phyloP scores from a whole-genome alignment of 2,329 filamentous ascomycete genomes.

The Penicillium polonicum region DNA sequence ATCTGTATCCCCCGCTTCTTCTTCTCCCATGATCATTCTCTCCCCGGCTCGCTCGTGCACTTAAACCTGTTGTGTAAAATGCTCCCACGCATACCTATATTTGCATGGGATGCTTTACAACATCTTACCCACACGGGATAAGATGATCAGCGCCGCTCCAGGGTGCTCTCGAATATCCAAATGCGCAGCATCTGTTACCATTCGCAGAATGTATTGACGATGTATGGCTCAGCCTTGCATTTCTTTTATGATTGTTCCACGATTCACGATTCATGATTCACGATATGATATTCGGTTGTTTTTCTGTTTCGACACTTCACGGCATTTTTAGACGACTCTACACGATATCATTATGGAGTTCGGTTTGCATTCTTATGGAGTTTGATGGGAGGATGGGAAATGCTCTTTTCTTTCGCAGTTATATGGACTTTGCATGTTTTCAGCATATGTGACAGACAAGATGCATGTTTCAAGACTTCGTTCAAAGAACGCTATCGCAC shows the following conservation, averaged over 20 bases:
- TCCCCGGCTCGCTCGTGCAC: constrained; percentile 37
- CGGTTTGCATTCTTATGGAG: constrained; percentile 11
- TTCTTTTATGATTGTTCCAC: constrained; percentile 5
- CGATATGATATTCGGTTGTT: constrained; percentile 10
- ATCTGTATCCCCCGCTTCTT: constrained; percentile 39
- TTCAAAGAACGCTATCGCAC: constrained; percentile 5
- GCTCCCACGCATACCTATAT: neutral
- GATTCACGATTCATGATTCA: constrained; percentile 9
- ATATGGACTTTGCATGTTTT: constrained; percentile 11
- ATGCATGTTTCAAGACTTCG: constrained; percentile 22
- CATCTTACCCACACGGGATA: neutral
- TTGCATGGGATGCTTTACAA: neutral
- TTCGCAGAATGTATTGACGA: constrained; percentile 20
- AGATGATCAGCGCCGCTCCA: neutral
- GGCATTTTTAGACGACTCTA: constrained; percentile 8
- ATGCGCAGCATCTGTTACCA: constrained; percentile 15
- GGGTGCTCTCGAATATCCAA: neutral
- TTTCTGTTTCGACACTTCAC: constrained; percentile 18
- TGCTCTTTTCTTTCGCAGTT: constrained; percentile 5
- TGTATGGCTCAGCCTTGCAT: constrained; percentile 15
- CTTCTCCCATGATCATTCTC: constrained; percentile 39
- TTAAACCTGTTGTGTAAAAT: constrained; percentile 11
- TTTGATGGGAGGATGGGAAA: constrained; percentile 1
- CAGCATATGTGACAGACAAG: constrained; percentile 24
- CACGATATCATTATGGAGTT: constrained; percentile 14